Evolutionary conservation across 208 protist genomes (phyloP).

Genomic region (Trypanosoma grayi): DNA sequence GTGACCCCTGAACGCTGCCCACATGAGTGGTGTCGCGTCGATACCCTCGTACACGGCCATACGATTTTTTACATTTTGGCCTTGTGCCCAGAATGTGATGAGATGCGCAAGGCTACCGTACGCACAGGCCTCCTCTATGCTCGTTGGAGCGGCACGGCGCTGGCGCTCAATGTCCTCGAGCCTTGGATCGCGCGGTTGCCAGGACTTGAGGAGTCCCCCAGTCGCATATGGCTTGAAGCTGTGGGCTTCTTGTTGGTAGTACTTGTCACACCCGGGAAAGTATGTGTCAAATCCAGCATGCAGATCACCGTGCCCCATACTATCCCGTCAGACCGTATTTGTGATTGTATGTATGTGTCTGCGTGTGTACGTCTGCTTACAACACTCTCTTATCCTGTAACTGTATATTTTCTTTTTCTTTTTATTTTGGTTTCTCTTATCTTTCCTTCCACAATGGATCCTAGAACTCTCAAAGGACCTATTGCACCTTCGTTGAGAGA

Average conservation of each 20-base stretch:
- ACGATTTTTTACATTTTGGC: conserved; percentile 33
- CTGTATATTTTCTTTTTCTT: too few species aligned
- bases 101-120: conserved; percentile 53
- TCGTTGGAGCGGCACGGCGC: conserved; percentile 38
- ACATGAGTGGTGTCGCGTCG: conserved; percentile 73
- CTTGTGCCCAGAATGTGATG: conserved; percentile 58
- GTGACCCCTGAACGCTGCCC: conserved; percentile 56
- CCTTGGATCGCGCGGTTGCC: background rate
- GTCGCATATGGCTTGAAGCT: conserved; percentile 40
- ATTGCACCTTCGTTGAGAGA: too few species aligned
- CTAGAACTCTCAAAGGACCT: too few species aligned
- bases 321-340: background rate
- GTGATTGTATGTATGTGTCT: too few species aligned
- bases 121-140: conserved; percentile 61
- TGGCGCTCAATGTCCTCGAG: conserved; percentile 9
- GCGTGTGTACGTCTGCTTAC: too few species aligned
- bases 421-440: too few species aligned
- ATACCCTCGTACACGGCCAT: conserved; percentile 42
- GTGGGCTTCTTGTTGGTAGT: conserved; percentile 8
- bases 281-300: conserved; percentile 58
- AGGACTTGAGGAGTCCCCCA: background rate
- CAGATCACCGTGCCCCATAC: conserved; percentile 23
- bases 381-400: too few species aligned
- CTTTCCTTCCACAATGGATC: too few species aligned
- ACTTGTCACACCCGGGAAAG: conserved; percentile 39